A percentile compares a stretch with the other conserved stretches of the same genome.
Conservation (phyloP, 257 asterid genomes). For the Ilex asprella region DNA sequence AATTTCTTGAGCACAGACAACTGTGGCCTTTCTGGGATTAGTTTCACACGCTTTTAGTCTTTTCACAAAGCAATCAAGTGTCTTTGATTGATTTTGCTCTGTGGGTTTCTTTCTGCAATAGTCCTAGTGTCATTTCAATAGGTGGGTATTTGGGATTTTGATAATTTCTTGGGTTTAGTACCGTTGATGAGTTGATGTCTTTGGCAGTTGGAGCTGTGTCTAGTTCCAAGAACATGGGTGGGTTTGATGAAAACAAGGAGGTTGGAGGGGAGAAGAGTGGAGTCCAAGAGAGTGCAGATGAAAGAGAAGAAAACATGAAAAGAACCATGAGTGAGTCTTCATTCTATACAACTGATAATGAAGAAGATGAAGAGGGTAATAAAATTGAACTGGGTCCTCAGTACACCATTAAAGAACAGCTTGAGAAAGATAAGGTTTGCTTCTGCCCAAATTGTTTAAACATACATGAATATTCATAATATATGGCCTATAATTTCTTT, state of each 20-base stretch:
- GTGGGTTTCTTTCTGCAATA: background rate
- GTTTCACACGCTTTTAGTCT: background rate
- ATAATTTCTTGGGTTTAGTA: too few species aligned
- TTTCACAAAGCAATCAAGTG: background rate
- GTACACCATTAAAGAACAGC: conserved; percentile 50
- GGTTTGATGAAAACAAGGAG: conserved; percentile 19
- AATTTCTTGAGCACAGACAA: background rate
- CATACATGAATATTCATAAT: too few species aligned
- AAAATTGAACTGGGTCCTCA: conserved; percentile 55
- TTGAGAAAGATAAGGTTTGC: conserved; percentile 61
- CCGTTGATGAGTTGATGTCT: background rate
- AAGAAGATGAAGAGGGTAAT: conserved; percentile 43
- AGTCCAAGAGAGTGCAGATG: conserved; percentile 17
- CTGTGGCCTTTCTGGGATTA: background rate
- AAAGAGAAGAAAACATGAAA: conserved; percentile 19
- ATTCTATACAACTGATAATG: conserved; percentile 45
- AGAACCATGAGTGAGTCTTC: conserved; percentile 33
- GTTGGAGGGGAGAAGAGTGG: conserved; percentile 8
- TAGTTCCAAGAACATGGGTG: conserved; percentile 23
- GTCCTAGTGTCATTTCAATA: too few species aligned
- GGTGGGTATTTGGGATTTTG: too few species aligned
- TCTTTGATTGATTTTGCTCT: background rate
- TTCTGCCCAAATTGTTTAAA: background rate
- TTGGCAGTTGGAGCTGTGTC: background rate
- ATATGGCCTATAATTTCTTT: too few species aligned